A percentile compares a stretch with the other conserved stretches of the same genome.
These are phyloP conservation scores for Ophiostoma himal-ulmi DNA, from an alignment of 2,329 filamentous ascomycete species.

Conservation along the genomic window DNA sequence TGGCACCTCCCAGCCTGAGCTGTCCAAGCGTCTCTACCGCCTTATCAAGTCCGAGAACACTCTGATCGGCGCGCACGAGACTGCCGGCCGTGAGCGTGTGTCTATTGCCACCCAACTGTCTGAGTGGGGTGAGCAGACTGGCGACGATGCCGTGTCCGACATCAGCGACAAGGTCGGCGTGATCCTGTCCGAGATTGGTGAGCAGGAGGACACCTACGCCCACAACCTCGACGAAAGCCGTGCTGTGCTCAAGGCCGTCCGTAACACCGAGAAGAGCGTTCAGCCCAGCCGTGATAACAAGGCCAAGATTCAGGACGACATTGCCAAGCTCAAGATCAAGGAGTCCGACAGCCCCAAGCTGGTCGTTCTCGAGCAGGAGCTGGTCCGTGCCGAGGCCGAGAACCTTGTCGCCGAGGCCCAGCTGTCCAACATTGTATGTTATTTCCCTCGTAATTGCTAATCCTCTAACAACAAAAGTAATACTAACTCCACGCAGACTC, in stretches of 20 bases:
- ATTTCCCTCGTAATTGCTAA: background rate
- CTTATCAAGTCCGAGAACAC: slow-evolving; percentile 95
- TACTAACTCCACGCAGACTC: slow-evolving; percentile 53
- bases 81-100: slow-evolving; percentile 75
- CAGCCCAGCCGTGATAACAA: slow-evolving; percentile 87
- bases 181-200: slow-evolving; percentile 82
- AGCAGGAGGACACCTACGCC: slow-evolving; percentile 86
- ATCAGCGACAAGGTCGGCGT: slow-evolving; percentile 95
- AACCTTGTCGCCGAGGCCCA: slow-evolving; percentile 94
- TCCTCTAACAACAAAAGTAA: no score
- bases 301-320: slow-evolving; percentile 84
- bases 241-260: slow-evolving; percentile 76
- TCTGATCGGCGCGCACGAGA: slow-evolving; percentile 76
- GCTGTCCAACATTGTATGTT: slow-evolving; percentile 80
- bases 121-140: slow-evolving; percentile 91
- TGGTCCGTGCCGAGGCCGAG: slow-evolving; percentile 92
- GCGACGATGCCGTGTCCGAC: slow-evolving; percentile 80
- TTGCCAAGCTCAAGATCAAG: slow-evolving; percentile 84
- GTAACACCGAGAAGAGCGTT: slow-evolving; percentile 92
- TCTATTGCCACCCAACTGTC: slow-evolving; percentile 85
- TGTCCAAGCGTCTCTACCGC: slow-evolving; percentile 81
- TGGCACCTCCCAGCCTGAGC: slow-evolving; percentile 76
- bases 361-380: slow-evolving; percentile 86
- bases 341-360: slow-evolving; percentile 80
- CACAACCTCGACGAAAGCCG: slow-evolving; percentile 83